Percentiles rank a stretch among this genome's conserved stretches.
phyloP scores from a whole-genome alignment of 345 rosid genomes.

The Pugionium cornutum region DNA sequence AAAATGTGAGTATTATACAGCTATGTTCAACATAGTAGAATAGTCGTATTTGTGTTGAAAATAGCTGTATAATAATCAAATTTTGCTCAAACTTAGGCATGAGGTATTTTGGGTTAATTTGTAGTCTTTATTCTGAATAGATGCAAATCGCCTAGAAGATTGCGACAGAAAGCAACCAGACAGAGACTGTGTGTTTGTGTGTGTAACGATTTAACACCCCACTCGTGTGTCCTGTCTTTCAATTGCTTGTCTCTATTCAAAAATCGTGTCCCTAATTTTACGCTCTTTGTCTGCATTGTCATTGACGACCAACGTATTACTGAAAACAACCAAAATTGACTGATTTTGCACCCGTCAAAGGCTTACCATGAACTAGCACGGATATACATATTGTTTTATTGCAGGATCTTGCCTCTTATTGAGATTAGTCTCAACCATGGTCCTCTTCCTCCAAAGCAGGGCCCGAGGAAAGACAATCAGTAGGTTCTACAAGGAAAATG shows the following conservation, averaged over 20 bases:
- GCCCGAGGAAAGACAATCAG: not conserved
- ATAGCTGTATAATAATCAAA: constrained; percentile 22
- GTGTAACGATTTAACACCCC: constrained; percentile 29
- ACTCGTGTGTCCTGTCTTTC: constrained; percentile 44
- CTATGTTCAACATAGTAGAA: not conserved
- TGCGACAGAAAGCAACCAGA: constrained; percentile 40
- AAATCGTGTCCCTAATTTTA: constrained; percentile 33
- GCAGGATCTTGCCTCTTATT: not conserved
- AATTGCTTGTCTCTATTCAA: constrained; percentile 34
- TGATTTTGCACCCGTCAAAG: not conserved
- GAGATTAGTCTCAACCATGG: not conserved
- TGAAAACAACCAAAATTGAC: not conserved
- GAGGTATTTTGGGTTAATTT: constrained; percentile 17
- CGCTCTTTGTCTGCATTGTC: constrained; percentile 31
- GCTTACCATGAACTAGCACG: not conserved
- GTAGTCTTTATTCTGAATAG: constrained; percentile 19
- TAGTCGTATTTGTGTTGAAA: constrained; percentile 1
- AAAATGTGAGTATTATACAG: no score
- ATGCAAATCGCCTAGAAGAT: constrained; percentile 34
- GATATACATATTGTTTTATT: not conserved
- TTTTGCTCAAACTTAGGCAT: constrained; percentile 19
- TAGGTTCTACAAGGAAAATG: not conserved
- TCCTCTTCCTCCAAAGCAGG: constrained; percentile 8
- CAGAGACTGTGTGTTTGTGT: not conserved
- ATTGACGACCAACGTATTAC: constrained; percentile 20